Percentiles rank a stretch among this genome's conserved stretches.
Evolutionary conservation across 176 grass and related monocot species (phyloP).

Genomic region (Pontederia paniculata): DNA sequence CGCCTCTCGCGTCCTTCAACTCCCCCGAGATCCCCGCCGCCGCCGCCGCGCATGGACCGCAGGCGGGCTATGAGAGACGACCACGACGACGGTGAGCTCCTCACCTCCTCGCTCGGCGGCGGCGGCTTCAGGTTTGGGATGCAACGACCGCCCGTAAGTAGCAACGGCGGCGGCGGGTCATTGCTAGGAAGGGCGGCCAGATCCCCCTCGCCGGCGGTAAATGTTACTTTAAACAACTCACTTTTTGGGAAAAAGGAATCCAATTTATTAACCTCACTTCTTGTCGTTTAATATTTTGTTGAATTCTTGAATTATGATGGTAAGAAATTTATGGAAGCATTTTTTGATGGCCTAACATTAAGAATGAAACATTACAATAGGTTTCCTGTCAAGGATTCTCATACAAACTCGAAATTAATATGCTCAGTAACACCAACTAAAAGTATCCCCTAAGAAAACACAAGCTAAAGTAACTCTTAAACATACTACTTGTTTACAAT

Average conservation of each 20-base stretch:
- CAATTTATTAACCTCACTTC: background rate
- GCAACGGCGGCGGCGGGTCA: slow-evolving; percentile 3
- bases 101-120: background rate
- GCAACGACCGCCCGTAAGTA: slow-evolving; percentile 25
- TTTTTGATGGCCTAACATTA: too few species aligned
- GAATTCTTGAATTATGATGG: too few species aligned
- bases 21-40: background rate
- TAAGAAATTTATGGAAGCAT: too few species aligned
- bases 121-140: slow-evolving; percentile 40
- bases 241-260: background rate
- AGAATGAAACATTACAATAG: too few species aligned
- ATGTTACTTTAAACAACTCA: background rate
- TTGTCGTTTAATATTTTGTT: background rate
- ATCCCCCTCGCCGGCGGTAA: slow-evolving; percentile 18
- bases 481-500: too few species aligned
- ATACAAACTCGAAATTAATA: too few species aligned
- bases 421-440: too few species aligned
- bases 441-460: too few species aligned
- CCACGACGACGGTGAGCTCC: background rate
- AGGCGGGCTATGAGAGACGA: slow-evolving; percentile 12
- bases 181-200: slow-evolving; percentile 6
- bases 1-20: background rate
- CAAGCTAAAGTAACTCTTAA: too few species aligned
- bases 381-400: too few species aligned
- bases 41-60: background rate